phyloP scores from a whole-genome alignment of 441 rosid species.

The Aquilaria agallochum region DNA sequence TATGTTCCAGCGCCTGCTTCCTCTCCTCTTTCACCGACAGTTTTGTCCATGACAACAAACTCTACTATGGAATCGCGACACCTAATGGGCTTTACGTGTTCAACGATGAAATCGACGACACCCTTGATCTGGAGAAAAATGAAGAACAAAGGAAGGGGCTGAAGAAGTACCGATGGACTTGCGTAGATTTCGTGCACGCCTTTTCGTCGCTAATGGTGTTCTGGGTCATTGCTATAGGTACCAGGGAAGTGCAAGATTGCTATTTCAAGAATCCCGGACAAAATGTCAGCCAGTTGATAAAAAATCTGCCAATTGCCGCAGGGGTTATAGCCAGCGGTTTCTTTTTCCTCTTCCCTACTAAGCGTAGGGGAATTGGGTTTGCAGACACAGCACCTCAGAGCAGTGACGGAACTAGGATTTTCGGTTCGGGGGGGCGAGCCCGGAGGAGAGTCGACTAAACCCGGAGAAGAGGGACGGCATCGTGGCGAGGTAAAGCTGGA shows the following conservation, averaged over 20 bases:
- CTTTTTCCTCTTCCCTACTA: not conserved
- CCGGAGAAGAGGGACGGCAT: no score
- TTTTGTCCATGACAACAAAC: not conserved
- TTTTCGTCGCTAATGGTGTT: not conserved
- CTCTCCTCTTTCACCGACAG: not conserved
- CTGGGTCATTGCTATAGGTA: not conserved
- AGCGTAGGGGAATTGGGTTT: not conserved
- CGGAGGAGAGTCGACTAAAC: no score
- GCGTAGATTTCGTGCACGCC: not conserved
- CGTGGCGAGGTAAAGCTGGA: no score
- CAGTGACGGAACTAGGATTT: no score
- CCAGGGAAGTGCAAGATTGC: not conserved
- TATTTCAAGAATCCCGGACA: not conserved
- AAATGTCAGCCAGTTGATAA: not conserved
- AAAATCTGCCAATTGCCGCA: not conserved
- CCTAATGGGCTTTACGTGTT: not conserved
- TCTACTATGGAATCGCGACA: constrained; percentile 1
- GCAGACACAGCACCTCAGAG: no score
- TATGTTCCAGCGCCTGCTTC: not conserved
- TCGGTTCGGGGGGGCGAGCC: no score
- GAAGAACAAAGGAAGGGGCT: not conserved
- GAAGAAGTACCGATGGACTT: not conserved
- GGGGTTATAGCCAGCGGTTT: not conserved
- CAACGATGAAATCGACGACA: not conserved
- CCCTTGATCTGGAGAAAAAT: not conserved